These are phyloP conservation scores for Colletotrichum incanum DNA, from an alignment of 2,329 filamentous ascomycete genomes.

Conservation along the genomic window DNA sequence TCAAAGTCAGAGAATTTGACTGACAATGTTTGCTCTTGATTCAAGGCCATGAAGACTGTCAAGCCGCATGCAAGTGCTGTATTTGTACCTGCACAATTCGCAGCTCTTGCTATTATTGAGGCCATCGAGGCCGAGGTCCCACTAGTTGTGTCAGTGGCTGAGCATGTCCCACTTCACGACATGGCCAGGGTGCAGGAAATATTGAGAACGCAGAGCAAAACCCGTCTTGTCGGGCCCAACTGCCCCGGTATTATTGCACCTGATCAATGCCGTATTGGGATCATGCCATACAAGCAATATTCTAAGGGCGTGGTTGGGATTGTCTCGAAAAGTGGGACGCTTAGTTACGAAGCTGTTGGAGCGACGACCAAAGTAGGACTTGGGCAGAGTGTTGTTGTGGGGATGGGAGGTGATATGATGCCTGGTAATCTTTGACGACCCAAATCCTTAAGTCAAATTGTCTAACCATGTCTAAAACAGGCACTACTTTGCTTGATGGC, in stretches of 20 bases:
- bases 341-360: constrained; percentile 86
- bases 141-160: constrained; percentile 83
- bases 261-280: constrained; percentile 70
- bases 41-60: constrained; percentile 53
- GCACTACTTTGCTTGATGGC: constrained; percentile 81
- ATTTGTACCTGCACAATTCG: constrained; percentile 80
- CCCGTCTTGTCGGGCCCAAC: constrained; percentile 84
- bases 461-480: constrained; percentile 40
- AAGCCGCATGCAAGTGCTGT: constrained; percentile 80
- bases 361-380: constrained; percentile 81
- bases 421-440: constrained; percentile 64
- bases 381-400: constrained; percentile 83
- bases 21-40: not conserved
- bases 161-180: constrained; percentile 85
- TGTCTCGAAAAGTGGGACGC: constrained; percentile 84
- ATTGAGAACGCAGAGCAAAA: constrained; percentile 79
- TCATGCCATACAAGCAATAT: constrained; percentile 60
- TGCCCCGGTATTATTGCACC: constrained; percentile 86
- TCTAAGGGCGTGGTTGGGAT: constrained; percentile 78
- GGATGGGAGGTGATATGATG: constrained; percentile 83
- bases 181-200: constrained; percentile 80
- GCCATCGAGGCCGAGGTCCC: constrained; percentile 85
- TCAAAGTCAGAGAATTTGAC: too few relatives aligned
- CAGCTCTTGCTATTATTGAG: constrained; percentile 79
- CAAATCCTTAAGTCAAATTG: not conserved